Conservation (phyloP, 2,329 filamentous ascomycete species). For the Penicillium sp. region DNA sequence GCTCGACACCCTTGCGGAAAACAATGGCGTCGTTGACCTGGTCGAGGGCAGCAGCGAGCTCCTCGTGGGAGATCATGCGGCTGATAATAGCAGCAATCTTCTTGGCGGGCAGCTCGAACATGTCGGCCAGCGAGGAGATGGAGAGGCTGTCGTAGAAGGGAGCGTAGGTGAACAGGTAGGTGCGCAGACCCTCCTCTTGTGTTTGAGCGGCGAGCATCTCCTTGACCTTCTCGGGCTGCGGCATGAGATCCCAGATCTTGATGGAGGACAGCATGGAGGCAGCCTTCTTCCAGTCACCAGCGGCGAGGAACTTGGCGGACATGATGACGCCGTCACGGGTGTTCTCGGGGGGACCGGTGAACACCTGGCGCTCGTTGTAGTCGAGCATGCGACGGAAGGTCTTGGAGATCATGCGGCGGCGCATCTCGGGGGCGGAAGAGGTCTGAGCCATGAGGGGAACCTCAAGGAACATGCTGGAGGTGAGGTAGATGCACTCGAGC, state of each 20-base stretch:
- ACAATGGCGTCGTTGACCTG: conserved; percentile 97
- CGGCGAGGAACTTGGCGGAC: conserved; percentile 92
- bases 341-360: conserved; percentile 97
- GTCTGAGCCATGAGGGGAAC: conserved; percentile 96
- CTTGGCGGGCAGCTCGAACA: conserved; percentile 91
- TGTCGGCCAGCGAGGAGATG: conserved; percentile 78
- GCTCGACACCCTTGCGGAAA: conserved; percentile 99
- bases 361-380: conserved; percentile 99
- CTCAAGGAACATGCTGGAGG: conserved; percentile 98
- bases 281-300: conserved; percentile 98
- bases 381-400: conserved; percentile 99
- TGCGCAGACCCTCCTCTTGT: conserved; percentile 96
- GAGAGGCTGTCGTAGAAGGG: conserved; percentile 98
- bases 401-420: conserved; percentile 98
- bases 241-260: conserved; percentile 99
- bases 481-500: conserved; percentile 96
- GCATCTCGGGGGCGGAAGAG: conserved; percentile 92
- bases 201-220: conserved; percentile 96
- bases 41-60: conserved; percentile 92
- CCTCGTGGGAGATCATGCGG: conserved; percentile 99
- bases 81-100: conserved; percentile 95
- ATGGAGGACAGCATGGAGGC: conserved; percentile 93
- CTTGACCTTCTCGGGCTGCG: conserved; percentile 91
- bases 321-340: conserved; percentile 99
- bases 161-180: conserved; percentile 98